phyloP scores from a whole-genome alignment of 73 alveolate genomes.

The Blepharisma japonicum region DNA sequence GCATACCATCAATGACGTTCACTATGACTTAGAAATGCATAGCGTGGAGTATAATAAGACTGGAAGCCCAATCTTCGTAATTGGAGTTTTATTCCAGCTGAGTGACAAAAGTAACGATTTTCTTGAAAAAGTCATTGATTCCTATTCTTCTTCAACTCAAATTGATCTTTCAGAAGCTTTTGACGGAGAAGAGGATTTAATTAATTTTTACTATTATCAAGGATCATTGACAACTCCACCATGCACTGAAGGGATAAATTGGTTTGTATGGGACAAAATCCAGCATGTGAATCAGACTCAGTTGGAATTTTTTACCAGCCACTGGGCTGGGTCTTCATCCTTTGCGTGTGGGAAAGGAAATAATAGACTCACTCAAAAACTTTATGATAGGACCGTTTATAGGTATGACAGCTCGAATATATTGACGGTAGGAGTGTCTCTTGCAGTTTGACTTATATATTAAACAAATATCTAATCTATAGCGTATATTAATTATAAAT shows the following conservation, averaged over 20 bases:
- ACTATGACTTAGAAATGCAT: slow-evolving; percentile 78
- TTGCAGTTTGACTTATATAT: too few relatives aligned
- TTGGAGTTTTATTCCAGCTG: background rate
- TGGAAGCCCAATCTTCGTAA: background rate
- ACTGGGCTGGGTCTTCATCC: slow-evolving; percentile 35
- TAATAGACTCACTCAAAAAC: slow-evolving; percentile 45
- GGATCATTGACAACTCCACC: slow-evolving; percentile 84
- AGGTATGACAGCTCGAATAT: too few relatives aligned
- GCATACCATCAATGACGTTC: slow-evolving; percentile 64
- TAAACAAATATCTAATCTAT: too few relatives aligned
- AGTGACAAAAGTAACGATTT: background rate
- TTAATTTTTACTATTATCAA: slow-evolving; percentile 60
- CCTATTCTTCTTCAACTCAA: background rate
- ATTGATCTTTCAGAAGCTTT: background rate
- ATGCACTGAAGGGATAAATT: slow-evolving; percentile 76
- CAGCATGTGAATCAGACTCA: slow-evolving; percentile 40
- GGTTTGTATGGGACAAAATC: slow-evolving; percentile 53
- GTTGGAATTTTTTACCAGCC: slow-evolving; percentile 44
- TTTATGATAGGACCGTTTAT: background rate
- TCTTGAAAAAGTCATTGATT: background rate
- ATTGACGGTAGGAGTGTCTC: too few relatives aligned
- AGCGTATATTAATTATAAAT: too few relatives aligned
- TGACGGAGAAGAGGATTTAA: background rate
- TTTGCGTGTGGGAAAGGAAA: slow-evolving; percentile 62
- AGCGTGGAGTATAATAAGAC: slow-evolving; percentile 46